Evolutionary conservation across 2,329 filamentous ascomycete species (phyloP), one percentile per base, ranked within the genome.

Genomic region (Trichoderma citrinoviride): DNA sequence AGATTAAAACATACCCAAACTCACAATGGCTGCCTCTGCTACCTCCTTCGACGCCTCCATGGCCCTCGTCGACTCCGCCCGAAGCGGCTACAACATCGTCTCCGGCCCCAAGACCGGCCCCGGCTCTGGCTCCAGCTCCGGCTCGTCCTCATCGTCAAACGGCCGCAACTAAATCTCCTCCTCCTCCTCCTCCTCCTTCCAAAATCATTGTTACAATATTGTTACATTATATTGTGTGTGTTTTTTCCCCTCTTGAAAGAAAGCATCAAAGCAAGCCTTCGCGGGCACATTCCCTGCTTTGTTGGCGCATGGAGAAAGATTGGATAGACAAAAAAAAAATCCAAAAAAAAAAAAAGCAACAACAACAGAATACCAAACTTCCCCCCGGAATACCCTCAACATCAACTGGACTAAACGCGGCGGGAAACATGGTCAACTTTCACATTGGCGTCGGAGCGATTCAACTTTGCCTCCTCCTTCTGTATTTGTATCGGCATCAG

Each of bases 71-170:
- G 75, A 77, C 76, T 73, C 72, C 67, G 77, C 78, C 70, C 79
- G 75, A 72, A 79, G 76, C 62, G 78, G 79, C 68, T 81, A 81
- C 77, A 80, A 80, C 72, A 74, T 76, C 67, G 75, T 76, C 68
- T 72, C 65, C 64, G 68, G 70, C 64, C 74, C 58, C 29, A 60
- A 60, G 61, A 58, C 57, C 27, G 65, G 52, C 46, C 56, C 62
- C 19, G 69, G 73, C 66, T 66, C 73, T 69, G 56, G 63, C 8
- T 65, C 63, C 37, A 54, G 63, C 46, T 65, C 63, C 47, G 57
- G 55, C 37, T 53, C 64, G 6, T 23, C 19, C 52, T 63, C 64
- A 6, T 50, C 58, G 8, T 63, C 64, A 19, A 52, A 14, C 46
- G 57, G 44, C 40, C 63, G 81, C 77, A 82, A 82, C 77, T 80